A percentile compares a stretch with the other conserved stretches of the same genome.
phyloP scores from a whole-genome alignment of 257 asterid genomes.

The Sherardia arvensis region DNA sequence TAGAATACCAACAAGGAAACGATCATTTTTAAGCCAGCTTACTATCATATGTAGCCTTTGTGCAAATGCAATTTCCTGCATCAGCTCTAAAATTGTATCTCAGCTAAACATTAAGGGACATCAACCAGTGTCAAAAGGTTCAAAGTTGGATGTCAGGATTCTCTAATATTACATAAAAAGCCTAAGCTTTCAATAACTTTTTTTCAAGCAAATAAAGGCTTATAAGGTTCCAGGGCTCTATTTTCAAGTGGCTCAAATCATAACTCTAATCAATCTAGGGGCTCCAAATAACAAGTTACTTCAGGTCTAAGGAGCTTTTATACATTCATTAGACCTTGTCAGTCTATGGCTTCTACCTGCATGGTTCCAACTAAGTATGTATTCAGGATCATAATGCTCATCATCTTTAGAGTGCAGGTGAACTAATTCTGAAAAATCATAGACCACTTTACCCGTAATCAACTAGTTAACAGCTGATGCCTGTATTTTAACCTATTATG shows the following conservation, averaged over 20 bases:
- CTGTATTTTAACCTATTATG: too few relatives aligned
- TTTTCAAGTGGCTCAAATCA: neutral
- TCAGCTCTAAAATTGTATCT: neutral
- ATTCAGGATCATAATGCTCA: neutral
- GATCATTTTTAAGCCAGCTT: too few relatives aligned
- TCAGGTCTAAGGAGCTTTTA: neutral
- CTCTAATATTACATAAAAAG: neutral
- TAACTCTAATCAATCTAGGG: conserved; percentile 1
- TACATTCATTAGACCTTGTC: neutral
- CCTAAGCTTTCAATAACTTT: neutral
- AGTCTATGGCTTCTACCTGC: neutral
- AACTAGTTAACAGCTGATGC: neutral
- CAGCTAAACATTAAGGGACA: neutral
- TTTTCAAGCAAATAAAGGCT: neutral
- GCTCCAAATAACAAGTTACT: neutral
- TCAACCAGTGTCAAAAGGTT: neutral
- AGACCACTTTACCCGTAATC: neutral
- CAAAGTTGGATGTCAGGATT: neutral
- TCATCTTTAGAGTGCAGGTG: neutral
- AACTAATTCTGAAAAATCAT: neutral
- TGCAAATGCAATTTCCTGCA: neutral
- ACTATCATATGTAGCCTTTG: neutral
- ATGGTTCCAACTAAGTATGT: neutral
- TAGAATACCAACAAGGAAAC: neutral
- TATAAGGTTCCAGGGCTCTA: neutral